Base-by-base conservation (phyloP, 2,329 filamentous ascomycete species). In the Didymella glomerata region DNA sequence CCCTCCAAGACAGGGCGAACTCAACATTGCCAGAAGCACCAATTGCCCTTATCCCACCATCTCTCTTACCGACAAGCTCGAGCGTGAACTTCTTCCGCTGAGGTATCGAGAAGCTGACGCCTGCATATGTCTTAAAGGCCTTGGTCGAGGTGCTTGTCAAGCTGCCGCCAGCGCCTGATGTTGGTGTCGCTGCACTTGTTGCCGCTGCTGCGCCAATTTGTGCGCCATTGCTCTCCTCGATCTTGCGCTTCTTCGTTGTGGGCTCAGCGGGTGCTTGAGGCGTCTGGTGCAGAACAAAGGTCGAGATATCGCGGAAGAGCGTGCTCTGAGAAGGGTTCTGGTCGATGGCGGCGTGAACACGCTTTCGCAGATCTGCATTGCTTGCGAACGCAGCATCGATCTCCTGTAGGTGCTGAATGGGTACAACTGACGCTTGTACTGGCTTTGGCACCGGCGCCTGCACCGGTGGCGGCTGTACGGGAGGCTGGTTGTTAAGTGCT, bases 21-120 rank as follows among this genome's bases (percentile, higher is more conserved):
- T 86, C 85, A 42, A 87, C 77, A 42, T 79, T 81, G 18, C 81
- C 83, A 3, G 80, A 73, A 41, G 85, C 79, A 55, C 82, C 83
- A 57, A 81, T 74, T 27, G 80, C 82, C 42, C 82, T 79, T 36
- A 86, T 76, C 51, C 82, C 75, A 57, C 77, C 77, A 25, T 75
- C 71, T 34, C 67, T 69, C 30, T 74, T 73, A 41, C 78, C 78
- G 11, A 85, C 79, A n/a, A 88, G 72, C 69, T 88, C 83, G 27
- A 89, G 78, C 47, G 80, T 84, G 60, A 88, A 79, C 77, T 89
- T 89, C 78, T 88, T 89, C 52, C 87, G 79, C 66, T 86, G 84
- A 3, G 87, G 87, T 0, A 88, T 80, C 16, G 85, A 81, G 73
- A 89, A 88, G 55, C 85, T 87, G 54, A 87, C 78, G 64, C 88